Base-by-base conservation (phyloP, 208 protist genomes). In the Wallacemonas sp. region DNA sequence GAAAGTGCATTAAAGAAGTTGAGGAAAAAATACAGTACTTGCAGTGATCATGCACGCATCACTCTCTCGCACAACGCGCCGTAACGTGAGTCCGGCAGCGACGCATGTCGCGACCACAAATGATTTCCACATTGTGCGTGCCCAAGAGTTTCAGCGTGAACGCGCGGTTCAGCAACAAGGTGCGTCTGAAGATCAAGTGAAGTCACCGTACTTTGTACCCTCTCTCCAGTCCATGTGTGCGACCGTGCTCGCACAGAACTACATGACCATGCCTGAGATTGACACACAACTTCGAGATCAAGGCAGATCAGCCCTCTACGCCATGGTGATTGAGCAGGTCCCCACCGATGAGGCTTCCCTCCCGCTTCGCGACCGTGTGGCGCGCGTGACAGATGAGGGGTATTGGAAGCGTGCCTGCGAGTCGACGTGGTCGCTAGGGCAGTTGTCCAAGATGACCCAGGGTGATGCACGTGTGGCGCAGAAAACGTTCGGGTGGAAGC, bases 401-500 rank as follows among this genome's bases (percentile, higher is more conserved):
- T 87, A 79, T 31, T 58, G 51, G 51, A 58, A 58, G 51, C 51
- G 51, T 2, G 5, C 51, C n/a, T 58, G 77, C 65, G 58, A 75
- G 63, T 15, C 41, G 34, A 66, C 12, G 36, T 58, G 92, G 90
- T 81, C 89, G 28, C 76, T 81, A 33, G 92, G 92, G 14, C 87
- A 96, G 72, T 72, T 97, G 34, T 84, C 78, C n/a, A 72, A 76
- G 51, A 72, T 70, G 33, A 53, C 70, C 12, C 56, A 58, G 11
- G 65, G 66, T 17, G 77, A 81, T 60, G 59, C 77, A 31, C 44
- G 74, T 24, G 60, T 78, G 11, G 62, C 53, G 26, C 21, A 44
- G 27, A 80, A 86, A 30, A 42, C 68, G 36, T 79, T 71, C 63
- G 80, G 84, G 24, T 95, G 89, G 90, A 97, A 97, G 68, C 83